Evolutionary conservation across 2,329 filamentous ascomycete genomes (phyloP), one percentile per base, ranked within the genome.

Genomic region (Fusarium sp.): DNA sequence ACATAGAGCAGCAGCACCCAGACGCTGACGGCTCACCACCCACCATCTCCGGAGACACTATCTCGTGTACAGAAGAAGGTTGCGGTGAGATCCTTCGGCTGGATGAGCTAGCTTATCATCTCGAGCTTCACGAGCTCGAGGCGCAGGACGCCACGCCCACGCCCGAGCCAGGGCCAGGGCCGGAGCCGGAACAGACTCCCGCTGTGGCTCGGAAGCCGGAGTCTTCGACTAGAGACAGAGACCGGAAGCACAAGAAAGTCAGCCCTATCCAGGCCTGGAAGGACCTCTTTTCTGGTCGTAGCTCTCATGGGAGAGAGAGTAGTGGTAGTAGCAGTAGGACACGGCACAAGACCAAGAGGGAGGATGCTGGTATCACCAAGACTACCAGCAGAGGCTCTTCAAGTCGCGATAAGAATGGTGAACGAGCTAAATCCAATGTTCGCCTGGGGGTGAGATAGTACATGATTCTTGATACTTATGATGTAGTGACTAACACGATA

Each of bases 61-160:
- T 74, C 7, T 28, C 61, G 33, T 78, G 77, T 50, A 75, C 75
- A 4, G 67, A 75, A 4, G 67, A 75, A 31, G 86, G 85, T 28
- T 93, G 91, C 76, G 88, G 87, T 36, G 90, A 93, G 78, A 78
- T 84, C n/a, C 48, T 78, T 38, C 35, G 59, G n/a, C 56, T 56
- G 12, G 75, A 76, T n/a, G 77, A 78, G 33, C 47, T 78, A 48
- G 66, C 66, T 24, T 75, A 67, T 38, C 77, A 78, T 39, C 59
- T 78, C 7, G 71, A 78, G 54, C 76, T 78, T 35, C 77, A 78
- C 59, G 70, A 75, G 55, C 75, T 78, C 30, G 76, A 78, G 48
- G 69, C 65, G 7, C 63, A 71, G 36, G 76, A 68, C 33, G 65
- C 62, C 14, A 60, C 71, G 8, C 67, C 64, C n/a, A 72, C 66